Base-by-base conservation (phyloP, 768 basidiomycete species). In the Harrya chromipes region DNA sequence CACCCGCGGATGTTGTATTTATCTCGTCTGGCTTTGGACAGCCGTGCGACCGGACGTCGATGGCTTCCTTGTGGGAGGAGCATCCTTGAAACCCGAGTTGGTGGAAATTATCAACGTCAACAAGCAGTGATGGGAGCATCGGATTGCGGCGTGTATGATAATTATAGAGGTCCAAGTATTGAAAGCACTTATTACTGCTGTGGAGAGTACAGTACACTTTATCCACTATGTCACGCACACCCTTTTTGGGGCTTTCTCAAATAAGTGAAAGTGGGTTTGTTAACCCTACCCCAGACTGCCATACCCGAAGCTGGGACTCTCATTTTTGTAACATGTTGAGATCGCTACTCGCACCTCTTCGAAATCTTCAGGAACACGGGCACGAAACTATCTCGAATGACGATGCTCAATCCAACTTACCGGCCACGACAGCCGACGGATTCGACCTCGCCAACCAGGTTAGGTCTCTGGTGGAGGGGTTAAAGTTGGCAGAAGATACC, bases 21-120 rank as follows among this genome's bases (percentile, higher is more conserved):
- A 39, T 35, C 39, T 16, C 12, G 2, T 16, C 2, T 31, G 38
- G 21, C 2, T 21, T 21, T 57, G 43, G 17, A 16, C 57, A 95
- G 94, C 85, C 24, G 68, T 67, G 8, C 85, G 88, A 61, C 74
- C 74, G 11, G 95, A 98, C 64, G 85, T 97, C 40, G 95, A 98
- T 68, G 95, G 95, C 9, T 97, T 98, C 87, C 84, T 98, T 57
- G 95, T 98, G 34, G 95, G 94, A 21, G 94, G 95, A 21, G 95
- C 95, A 29, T 97, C 94, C 14, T 80, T 99, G 71, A 99, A 98
- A 75, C 94, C 94, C 35, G 94, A 97, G 71, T 97, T 98, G 61
- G 83, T 88, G 40, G 76, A 94, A 52, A 95, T 97, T 65, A 83
- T 94, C 78, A 94, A 94, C 61, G 76, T 78, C 33, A 84, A 69